phyloP scores from a whole-genome alignment of 305 asterid genomes.

The Fraxinus baroniana region DNA sequence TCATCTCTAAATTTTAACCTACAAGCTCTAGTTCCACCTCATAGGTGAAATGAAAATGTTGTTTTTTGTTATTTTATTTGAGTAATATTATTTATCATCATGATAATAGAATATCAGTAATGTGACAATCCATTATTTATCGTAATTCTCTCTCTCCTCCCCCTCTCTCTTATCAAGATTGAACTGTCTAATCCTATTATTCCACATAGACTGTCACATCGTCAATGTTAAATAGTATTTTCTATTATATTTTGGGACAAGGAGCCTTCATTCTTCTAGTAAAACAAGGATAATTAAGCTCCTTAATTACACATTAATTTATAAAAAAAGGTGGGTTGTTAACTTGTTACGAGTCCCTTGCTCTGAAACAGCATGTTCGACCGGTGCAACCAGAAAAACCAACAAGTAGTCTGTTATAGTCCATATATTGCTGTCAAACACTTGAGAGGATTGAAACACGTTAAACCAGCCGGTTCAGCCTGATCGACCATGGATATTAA shows the following conservation, averaged over 20 bases:
- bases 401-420: background rate
- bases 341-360: background rate
- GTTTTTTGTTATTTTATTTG: background rate
- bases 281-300: background rate
- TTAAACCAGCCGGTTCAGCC: background rate
- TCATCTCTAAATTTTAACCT: background rate
- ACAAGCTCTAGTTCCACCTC: background rate
- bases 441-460: background rate
- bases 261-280: background rate
- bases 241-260: background rate
- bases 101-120: too few species aligned
- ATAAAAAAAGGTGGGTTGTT: background rate
- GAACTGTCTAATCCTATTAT: background rate
- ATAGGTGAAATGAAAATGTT: background rate
- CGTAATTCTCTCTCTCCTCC: too few species aligned
- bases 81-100: too few species aligned
- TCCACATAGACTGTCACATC: background rate
- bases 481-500: background rate
- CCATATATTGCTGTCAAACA: background rate
- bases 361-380: background rate
- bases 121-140: too few species aligned
- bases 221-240: too few species aligned
- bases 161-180: background rate
- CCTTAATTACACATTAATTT: background rate
- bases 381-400: background rate